Conservation (phyloP, 495 filamentous ascomycete species). For the Penicillium dipodomyicola region DNA sequence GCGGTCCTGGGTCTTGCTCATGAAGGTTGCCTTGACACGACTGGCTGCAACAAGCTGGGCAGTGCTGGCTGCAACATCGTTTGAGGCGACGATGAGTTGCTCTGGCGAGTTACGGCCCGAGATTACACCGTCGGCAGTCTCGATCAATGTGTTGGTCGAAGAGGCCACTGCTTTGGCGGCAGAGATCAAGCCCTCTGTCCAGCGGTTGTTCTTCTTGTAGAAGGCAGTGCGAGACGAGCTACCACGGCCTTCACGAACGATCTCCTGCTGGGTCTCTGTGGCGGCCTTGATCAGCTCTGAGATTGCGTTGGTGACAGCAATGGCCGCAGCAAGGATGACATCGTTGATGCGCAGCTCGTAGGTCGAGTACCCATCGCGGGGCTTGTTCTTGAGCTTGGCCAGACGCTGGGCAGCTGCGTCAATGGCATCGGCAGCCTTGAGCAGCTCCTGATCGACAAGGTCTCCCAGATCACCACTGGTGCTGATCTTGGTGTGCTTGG, state of each 20-base stretch:
- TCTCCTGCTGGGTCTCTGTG: constrained; percentile 91
- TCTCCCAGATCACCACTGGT: constrained; percentile 88
- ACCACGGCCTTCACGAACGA: constrained; percentile 91
- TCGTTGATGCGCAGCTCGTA: constrained; percentile 96
- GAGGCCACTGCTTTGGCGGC: constrained; percentile 92
- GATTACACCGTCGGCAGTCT: constrained; percentile 95
- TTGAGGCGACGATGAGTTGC: constrained; percentile 95
- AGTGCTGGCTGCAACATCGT: constrained; percentile 92
- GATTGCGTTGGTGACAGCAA: constrained; percentile 95
- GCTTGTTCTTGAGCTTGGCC: constrained; percentile 88
- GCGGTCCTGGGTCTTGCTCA: constrained; percentile 91
- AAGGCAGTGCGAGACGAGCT: constrained; percentile 88
- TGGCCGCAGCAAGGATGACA: constrained; percentile 86
- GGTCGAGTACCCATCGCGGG: constrained; percentile 89
- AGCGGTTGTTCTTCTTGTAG: constrained; percentile 98
- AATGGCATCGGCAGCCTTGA: constrained; percentile 92
- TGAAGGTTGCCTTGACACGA: constrained; percentile 95
- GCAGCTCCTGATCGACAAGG: constrained; percentile 86
- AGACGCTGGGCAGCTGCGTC: constrained; percentile 86
- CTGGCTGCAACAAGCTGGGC: constrained; percentile 94
- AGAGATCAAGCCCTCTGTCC: constrained; percentile 96
- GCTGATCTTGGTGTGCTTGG: constrained; percentile 74
- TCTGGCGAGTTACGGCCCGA: constrained; percentile 87
- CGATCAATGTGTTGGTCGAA: constrained; percentile 92
- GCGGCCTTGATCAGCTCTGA: constrained; percentile 95